Base-by-base conservation (phyloP, 768 basidiomycete genomes). In the Pleurotus eryngii region DNA sequence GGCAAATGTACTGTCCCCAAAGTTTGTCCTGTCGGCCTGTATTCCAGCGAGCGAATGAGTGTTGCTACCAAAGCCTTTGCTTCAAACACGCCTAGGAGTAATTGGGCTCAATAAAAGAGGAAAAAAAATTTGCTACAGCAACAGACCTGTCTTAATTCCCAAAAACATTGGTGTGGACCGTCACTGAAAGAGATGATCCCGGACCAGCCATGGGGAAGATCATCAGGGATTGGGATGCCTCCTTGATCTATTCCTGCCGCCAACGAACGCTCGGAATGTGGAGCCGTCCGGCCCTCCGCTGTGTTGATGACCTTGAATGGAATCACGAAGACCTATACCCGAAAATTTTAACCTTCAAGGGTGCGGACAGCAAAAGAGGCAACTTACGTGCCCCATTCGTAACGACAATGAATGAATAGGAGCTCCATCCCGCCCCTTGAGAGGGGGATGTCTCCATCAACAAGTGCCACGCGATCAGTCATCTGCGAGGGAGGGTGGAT, bases 391-490 rank as follows among this genome's bases (percentile, higher is more conserved):
- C 5, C 75, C 76, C 48, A 69, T 72, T 55, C 61, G 60, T 17
- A 79, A 61, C 17, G 60, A 64, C 35, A 79, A 56, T 3, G 65
- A 60, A 12, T 56, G 56, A 20, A 73, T 59, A 14, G 59, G 57
- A 46, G 61, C 55, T 15, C 72, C 71, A 43, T 68, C 64, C 9
- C 60, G 49, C 22, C 63, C 68, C 45, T 54, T 37, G 65, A 63
- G 20, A 78, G 74, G 5, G 77, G 77, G 51, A 79, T 64, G 22
- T 77, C 65, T 60, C 79, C 76, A 62, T 78, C 76, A 30, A 66
- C 60, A 27, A 70, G 57, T 5, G 72, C 72, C n/a, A 76, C 63
- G 37, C 77, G 73, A 63, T 78, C 73, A 38, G 70, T 75, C 39
- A 73, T 72, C 8, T 72, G 69, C 0, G 73, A 68, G 3, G 74